These are phyloP conservation scores for Emergomyces orientalis DNA, from an alignment of 2,329 filamentous ascomycete species.

Conservation along the genomic window DNA sequence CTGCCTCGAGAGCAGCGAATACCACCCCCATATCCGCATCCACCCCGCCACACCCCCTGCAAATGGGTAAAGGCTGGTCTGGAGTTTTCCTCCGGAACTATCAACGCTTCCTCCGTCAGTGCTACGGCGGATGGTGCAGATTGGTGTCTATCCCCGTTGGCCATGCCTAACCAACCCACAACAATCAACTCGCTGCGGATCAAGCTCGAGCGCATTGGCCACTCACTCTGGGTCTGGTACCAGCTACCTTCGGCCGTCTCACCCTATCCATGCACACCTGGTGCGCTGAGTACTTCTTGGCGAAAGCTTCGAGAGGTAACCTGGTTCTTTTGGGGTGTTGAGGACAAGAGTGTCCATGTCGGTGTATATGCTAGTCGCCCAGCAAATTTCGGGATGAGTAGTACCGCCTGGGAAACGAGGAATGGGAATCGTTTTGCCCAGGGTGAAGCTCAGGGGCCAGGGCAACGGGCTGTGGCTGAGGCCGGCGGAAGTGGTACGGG, in stretches of 20 bases:
- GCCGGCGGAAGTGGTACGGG: conserved; percentile 11
- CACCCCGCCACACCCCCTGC: conserved; percentile 30
- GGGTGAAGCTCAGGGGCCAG: conserved; percentile 16
- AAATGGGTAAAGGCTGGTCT: conserved; percentile 55
- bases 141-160: conserved; percentile 46
- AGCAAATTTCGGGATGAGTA: conserved; percentile 37
- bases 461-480: conserved; percentile 15
- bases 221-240: conserved; percentile 51
- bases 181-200: conserved; percentile 43
- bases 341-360: conserved; percentile 49
- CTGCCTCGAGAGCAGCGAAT: background rate
- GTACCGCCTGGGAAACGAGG: conserved; percentile 33
- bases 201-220: conserved; percentile 48
- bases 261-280: conserved; percentile 22
- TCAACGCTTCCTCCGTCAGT: conserved; percentile 48
- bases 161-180: conserved; percentile 29
- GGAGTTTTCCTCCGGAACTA: conserved; percentile 46
- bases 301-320: conserved; percentile 51
- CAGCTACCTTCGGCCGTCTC: conserved; percentile 35
- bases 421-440: conserved; percentile 22
- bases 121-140: conserved; percentile 50
- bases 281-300: conserved; percentile 41
- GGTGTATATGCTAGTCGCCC: conserved; percentile 51
- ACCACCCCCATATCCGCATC: conserved; percentile 13
- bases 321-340: conserved; percentile 53